These are phyloP conservation scores for Citrus glauca DNA, from an alignment of 345 rosid genomes.

Conservation along the genomic window DNA sequence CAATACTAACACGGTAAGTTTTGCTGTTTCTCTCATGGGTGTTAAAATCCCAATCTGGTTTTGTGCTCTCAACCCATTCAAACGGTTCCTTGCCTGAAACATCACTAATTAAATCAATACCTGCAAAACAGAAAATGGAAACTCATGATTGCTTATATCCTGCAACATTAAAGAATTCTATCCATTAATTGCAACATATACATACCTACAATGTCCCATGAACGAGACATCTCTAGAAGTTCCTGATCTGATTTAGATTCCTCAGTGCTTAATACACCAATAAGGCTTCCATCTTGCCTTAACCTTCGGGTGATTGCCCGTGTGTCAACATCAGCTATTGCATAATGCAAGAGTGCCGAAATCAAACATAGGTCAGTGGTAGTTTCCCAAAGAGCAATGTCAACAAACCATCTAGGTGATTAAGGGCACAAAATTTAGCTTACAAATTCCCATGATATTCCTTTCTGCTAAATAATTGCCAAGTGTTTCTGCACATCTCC, in stretches of 20 bases:
- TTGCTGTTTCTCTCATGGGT: slow-evolving; percentile 34
- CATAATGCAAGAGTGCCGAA: slow-evolving; percentile 2
- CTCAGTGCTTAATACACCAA: slow-evolving; percentile 93
- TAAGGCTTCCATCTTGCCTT: slow-evolving; percentile 95
- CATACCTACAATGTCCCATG: slow-evolving; percentile 90
- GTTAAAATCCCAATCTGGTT: slow-evolving; percentile 78
- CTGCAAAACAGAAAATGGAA: slow-evolving; percentile 35
- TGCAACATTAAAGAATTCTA: neutral
- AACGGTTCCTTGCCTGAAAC: slow-evolving; percentile 75
- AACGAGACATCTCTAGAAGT: slow-evolving; percentile 74
- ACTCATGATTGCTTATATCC: neutral
- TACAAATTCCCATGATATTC: slow-evolving; percentile 91
- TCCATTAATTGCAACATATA: neutral
- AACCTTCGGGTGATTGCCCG: slow-evolving; percentile 91
- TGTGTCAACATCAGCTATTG: slow-evolving; percentile 88
- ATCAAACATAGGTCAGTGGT: slow-evolving; percentile 7
- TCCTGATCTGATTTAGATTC: slow-evolving; percentile 65
- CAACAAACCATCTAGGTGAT: neutral
- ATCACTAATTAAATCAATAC: slow-evolving; percentile 82
- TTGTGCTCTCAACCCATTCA: slow-evolving; percentile 75
- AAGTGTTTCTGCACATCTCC: slow-evolving; percentile 78
- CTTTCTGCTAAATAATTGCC: slow-evolving; percentile 83
- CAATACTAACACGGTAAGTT: slow-evolving; percentile 50
- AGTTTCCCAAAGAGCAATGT: neutral
- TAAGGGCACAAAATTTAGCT: slow-evolving; percentile 13